These are phyloP conservation scores for Senna tora DNA, from an alignment of 306 rosid species.

Conservation along the genomic window DNA sequence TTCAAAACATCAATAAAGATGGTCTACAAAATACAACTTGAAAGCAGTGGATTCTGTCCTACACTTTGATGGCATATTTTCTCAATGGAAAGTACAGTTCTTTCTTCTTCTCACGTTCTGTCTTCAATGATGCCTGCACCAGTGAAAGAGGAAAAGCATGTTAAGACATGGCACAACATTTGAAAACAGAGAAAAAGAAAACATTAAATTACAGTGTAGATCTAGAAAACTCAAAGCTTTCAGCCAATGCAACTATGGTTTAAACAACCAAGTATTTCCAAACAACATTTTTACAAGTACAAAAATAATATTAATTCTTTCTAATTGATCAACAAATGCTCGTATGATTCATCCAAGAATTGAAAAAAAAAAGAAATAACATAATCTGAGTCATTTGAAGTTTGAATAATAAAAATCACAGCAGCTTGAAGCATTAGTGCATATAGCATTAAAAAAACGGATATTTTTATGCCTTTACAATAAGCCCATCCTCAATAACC, in stretches of 20 bases:
- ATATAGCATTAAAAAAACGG: no score
- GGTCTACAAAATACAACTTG: slow-evolving; percentile 13
- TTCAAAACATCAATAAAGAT: slow-evolving; percentile 2
- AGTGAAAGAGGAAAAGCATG: neutral
- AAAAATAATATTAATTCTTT: neutral
- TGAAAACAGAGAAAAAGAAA: neutral
- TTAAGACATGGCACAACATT: slow-evolving; percentile 6
- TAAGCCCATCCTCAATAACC: neutral
- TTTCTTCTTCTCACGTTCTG: slow-evolving; percentile 81
- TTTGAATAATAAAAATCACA: neutral
- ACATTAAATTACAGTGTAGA: neutral
- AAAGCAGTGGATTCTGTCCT: slow-evolving; percentile 41
- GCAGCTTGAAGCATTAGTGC: no score
- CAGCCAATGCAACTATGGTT: neutral
- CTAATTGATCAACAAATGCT: no score
- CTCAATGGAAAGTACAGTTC: slow-evolving; percentile 78
- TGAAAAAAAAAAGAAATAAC: no score
- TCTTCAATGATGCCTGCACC: slow-evolving; percentile 75
- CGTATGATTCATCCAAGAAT: no score
- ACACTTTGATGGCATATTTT: slow-evolving; percentile 90
- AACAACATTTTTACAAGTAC: neutral
- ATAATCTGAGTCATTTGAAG: neutral
- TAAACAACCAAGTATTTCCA: neutral
- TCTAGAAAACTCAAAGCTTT: neutral
- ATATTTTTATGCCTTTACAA: neutral